Evolutionary conservation across 1,139 yeast species (phyloP), one percentile per base, ranked within the genome.

Genomic region (Kurtzmaniella natalensis): DNA sequence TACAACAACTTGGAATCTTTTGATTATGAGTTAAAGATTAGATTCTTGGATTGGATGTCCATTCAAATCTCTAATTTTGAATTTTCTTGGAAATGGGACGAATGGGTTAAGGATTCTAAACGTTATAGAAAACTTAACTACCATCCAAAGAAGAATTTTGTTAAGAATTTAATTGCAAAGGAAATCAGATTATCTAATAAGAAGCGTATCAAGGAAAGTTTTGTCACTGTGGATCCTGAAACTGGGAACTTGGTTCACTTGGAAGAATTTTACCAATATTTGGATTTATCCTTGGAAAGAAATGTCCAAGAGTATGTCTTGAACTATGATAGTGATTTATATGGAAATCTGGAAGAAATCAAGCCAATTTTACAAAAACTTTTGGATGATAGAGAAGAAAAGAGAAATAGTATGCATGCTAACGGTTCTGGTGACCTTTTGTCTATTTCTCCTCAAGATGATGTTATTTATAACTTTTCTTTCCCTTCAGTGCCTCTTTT

Each of bases 31-130:
- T 64, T 85, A 36, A 75, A 80, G 44, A 70, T 77, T 43, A 69
- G 92, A 41, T 84, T 78, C 45, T 65, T 87, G 50, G 94, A 86
- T 56, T 94, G 98, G 98, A 82, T 94, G 70, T 74, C 95, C 3
- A 82, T 86, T 38, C 98, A 94, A 59, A 75, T 94, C 53, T 83
- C 95, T 46, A 92, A 92, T 56, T 94, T 92, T 58, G 89, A 85
- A 41, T 94, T 87, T 59, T 85, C 92, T 30, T 94, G 99, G 99
- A 88, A 88, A 53, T 92, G 99, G 99, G 81, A 78, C 44, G 98
- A 89, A 57, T 94, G 98, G 98, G 78, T 74, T 29, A 59, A 57
- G 2, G 84, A 79, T 48, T 70, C 81, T 0, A 52, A 57, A 20
- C 54, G 54, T 32, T 61, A 48, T 35, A 40, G 46, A 9, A 36